These are phyloP conservation scores for Suillus brevipes DNA, from an alignment of 768 basidiomycete species.

Conservation along the genomic window DNA sequence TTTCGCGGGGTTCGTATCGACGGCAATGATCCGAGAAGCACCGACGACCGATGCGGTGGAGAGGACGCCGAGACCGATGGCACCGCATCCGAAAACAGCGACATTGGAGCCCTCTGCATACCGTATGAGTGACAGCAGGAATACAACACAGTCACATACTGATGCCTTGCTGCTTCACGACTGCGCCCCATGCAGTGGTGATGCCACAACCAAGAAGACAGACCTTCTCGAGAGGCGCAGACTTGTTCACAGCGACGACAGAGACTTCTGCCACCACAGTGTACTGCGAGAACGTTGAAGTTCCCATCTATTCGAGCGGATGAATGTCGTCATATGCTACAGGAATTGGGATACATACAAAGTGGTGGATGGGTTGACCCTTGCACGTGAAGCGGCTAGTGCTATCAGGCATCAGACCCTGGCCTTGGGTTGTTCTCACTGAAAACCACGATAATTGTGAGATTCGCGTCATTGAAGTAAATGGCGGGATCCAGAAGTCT, in stretches of 20 bases:
- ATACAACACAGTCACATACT: slow-evolving; percentile 43
- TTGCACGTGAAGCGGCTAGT: slow-evolving; percentile 86
- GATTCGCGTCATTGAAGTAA: slow-evolving; percentile 1
- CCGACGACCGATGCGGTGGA: slow-evolving; percentile 76
- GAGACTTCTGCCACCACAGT: slow-evolving; percentile 98
- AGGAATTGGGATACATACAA: slow-evolving; percentile 54
- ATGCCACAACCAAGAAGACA: slow-evolving; percentile 96
- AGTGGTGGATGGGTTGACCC: slow-evolving; percentile 86
- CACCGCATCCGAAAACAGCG: slow-evolving; percentile 95
- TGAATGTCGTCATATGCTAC: not conserved
- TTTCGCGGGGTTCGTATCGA: slow-evolving; percentile 88
- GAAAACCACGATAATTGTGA: slow-evolving; percentile 6
- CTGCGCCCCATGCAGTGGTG: slow-evolving; percentile 98
- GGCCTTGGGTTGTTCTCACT: slow-evolving; percentile 93
- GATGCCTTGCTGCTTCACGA: slow-evolving; percentile 86
- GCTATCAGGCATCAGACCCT: slow-evolving; percentile 93
- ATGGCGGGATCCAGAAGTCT: slow-evolving; percentile 6
- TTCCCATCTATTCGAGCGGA: slow-evolving; percentile 79
- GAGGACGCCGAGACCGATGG: slow-evolving; percentile 92
- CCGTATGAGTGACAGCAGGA: not conserved
- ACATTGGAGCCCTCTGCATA: slow-evolving; percentile 75
- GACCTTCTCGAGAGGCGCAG: slow-evolving; percentile 93
- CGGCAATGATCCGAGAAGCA: slow-evolving; percentile 86
- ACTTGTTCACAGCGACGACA: slow-evolving; percentile 83
- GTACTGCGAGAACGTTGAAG: slow-evolving; percentile 99